phyloP scores from a whole-genome alignment of 1,284 basidiomycete genomes.

The Moesziomyces parantarcticus region DNA sequence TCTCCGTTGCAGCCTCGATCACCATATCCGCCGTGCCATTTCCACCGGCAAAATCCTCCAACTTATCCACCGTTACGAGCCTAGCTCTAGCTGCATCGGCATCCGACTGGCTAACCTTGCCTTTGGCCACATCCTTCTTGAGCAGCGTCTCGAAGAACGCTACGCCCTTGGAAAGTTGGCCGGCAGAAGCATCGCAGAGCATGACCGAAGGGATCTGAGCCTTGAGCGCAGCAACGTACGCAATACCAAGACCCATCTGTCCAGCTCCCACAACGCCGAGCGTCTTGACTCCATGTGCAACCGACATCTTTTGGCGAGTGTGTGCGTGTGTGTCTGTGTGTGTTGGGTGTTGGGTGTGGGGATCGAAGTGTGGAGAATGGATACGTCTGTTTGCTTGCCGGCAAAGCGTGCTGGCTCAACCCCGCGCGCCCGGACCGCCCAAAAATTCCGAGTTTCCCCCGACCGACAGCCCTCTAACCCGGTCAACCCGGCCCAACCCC shows the following conservation, averaged over 20 bases:
- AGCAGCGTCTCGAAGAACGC: conserved; percentile 78
- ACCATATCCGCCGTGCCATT: conserved; percentile 86
- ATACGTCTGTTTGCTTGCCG: too few relatives aligned
- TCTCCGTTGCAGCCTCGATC: conserved; percentile 92
- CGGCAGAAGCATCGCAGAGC: conserved; percentile 56
- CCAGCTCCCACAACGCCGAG: conserved; percentile 59
- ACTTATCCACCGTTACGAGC: conserved; percentile 32
- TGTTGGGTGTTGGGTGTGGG: too few relatives aligned
- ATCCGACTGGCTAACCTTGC: conserved; percentile 76
- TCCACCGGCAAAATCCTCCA: conserved; percentile 45
- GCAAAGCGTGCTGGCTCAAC: too few relatives aligned
- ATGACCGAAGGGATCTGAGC: conserved; percentile 44
- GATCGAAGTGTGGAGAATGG: too few relatives aligned
- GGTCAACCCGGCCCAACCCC: not conserved
- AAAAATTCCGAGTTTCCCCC: too few relatives aligned
- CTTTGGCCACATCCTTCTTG: conserved; percentile 87
- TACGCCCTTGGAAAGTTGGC: conserved; percentile 78
- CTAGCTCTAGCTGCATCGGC: conserved; percentile 76
- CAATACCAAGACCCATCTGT: conserved; percentile 75
- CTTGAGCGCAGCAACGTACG: conserved; percentile 78
- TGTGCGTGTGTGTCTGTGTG: too few relatives aligned
- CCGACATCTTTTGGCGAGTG: conserved; percentile 3
- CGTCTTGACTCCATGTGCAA: conserved; percentile 57
- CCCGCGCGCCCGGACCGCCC: too few relatives aligned
- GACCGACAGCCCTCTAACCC: not conserved